Conservation (phyloP, 345 rosid genomes). For the Melastoma malabathricum region DNA sequence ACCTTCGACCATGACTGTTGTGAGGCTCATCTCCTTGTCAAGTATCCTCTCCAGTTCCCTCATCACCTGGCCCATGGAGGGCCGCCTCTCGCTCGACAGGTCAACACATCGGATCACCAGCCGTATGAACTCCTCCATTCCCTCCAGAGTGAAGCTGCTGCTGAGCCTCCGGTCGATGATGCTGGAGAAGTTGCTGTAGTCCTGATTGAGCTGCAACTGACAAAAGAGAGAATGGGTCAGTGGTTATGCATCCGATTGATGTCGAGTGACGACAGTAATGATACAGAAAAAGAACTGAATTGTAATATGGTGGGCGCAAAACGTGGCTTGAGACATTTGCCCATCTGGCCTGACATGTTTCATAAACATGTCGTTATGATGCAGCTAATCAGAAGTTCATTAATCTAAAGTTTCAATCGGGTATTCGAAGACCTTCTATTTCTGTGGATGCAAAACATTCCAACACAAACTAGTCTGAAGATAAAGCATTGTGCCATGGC, state of each 20-base stretch:
- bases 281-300: too few relatives aligned
- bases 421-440: too few relatives aligned
- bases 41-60: conserved; percentile 63
- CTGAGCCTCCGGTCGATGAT: conserved; percentile 61
- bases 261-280: too few relatives aligned
- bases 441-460: too few relatives aligned
- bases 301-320: too few relatives aligned
- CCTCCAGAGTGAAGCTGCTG: conserved; percentile 61
- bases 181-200: conserved; percentile 29
- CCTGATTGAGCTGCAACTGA: conserved; percentile 43
- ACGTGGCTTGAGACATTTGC: too few relatives aligned
- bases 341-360: neutral
- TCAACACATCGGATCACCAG: conserved; percentile 46
- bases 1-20: conserved; percentile 77
- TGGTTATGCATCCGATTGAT: too few relatives aligned
- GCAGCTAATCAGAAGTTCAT: neutral
- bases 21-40: conserved; percentile 72
- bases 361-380: neutral
- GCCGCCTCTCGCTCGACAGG: conserved; percentile 70
- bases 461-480: too few relatives aligned
- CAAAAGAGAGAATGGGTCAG: neutral
- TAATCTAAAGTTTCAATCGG: too few relatives aligned
- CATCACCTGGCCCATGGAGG: conserved; percentile 55
- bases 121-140: conserved; percentile 60
- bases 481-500: too few relatives aligned